Conservation (phyloP, 352 stramenopile genomes). For the Lagenidium giganteum region DNA sequence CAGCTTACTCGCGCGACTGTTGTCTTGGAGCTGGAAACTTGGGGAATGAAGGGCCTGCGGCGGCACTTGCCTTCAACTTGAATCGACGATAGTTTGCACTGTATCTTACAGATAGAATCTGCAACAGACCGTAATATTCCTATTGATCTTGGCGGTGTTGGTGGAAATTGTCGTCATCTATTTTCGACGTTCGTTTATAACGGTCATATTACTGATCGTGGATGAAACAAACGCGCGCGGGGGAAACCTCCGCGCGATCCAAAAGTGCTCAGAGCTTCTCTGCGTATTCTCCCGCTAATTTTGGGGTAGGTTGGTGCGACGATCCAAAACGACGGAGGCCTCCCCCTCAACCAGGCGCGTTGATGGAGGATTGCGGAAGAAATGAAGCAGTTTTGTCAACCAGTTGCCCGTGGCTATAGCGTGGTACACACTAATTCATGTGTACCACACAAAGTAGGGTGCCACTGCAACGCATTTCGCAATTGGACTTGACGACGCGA, state of each 20-base stretch:
- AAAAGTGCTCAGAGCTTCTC: not conserved
- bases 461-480: conserved; percentile 1
- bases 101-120: no score
- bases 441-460: conserved; percentile 3
- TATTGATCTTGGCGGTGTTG: no score
- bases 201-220: not conserved
- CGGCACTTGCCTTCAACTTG: no score
- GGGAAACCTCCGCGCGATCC: not conserved
- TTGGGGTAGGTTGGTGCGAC: not conserved
- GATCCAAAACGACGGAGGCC: not conserved
- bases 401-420: not conserved
- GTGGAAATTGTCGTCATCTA: no score
- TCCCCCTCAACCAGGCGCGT: no score
- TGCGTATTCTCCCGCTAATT: no score
- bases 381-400: not conserved
- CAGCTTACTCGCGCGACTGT: conserved; percentile 43
- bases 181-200: no score
- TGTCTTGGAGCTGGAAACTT: conserved; percentile 6
- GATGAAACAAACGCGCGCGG: not conserved
- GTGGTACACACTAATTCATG: not conserved
- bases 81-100: no score
- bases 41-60: conserved; percentile 5
- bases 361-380: not conserved
- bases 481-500: no score
- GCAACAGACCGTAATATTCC: no score